These are phyloP conservation scores for Lachnellula cervina DNA, from an alignment of 2,329 filamentous ascomycete genomes.

Conservation along the genomic window DNA sequence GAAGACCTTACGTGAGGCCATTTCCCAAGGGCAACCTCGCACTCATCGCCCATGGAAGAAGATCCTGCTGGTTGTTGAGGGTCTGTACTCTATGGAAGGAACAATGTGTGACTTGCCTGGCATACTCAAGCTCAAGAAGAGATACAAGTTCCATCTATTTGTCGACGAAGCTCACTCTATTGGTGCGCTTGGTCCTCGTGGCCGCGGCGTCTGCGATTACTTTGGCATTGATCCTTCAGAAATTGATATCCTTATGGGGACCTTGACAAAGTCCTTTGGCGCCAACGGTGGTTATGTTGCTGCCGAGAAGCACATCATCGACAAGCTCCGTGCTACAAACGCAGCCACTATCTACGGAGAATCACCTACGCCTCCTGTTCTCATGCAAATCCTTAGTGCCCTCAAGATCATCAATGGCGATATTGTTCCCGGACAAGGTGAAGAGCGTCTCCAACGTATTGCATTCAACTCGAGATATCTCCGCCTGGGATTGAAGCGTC, in stretches of 20 bases:
- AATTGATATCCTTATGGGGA: conserved; percentile 96
- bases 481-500: conserved; percentile 91
- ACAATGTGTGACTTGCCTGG: conserved; percentile 98
- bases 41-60: conserved; percentile 99
- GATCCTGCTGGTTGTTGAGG: conserved; percentile 93
- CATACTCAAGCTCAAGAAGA: conserved; percentile 78
- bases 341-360: conserved; percentile 84
- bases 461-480: conserved; percentile 98
- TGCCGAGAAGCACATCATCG: conserved; percentile 83
- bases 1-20: conserved; percentile 78
- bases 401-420: conserved; percentile 88
- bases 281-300: conserved; percentile 96
- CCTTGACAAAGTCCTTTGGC: conserved; percentile 95
- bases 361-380: conserved; percentile 77
- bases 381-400: conserved; percentile 85
- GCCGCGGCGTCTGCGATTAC: conserved; percentile 94
- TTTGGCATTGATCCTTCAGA: conserved; percentile 84
- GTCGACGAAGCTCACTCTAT: conserved; percentile 96
- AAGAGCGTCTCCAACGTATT: conserved; percentile 90
- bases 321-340: conserved; percentile 83
- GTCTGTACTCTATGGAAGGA: conserved; percentile 98
- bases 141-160: conserved; percentile 96
- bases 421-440: conserved; percentile 81
- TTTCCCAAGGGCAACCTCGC: conserved; percentile 92
- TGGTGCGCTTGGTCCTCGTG: conserved; percentile 81